These are phyloP conservation scores for Suillus alpinus DNA, from an alignment of 768 basidiomycete genomes.

Conservation along the genomic window DNA sequence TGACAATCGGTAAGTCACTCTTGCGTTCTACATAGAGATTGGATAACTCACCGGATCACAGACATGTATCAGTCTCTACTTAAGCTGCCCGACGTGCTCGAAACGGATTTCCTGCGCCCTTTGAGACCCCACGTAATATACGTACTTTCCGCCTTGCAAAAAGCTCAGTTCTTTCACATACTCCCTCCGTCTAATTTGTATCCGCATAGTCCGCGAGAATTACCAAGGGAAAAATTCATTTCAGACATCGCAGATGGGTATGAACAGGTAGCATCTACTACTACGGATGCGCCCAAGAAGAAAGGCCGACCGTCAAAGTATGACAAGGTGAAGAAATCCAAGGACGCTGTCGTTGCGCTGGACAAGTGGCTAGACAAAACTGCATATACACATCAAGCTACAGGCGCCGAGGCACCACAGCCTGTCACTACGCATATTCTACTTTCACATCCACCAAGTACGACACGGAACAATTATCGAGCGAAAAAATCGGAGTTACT, in stretches of 20 bases:
- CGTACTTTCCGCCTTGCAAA: conserved; percentile 46
- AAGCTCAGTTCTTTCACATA: conserved; percentile 54
- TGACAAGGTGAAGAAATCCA: conserved; percentile 55
- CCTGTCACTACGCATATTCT: conserved; percentile 31
- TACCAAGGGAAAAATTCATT: conserved; percentile 68
- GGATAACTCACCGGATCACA: conserved; percentile 24
- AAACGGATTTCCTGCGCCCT: conserved; percentile 36
- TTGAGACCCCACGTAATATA: conserved; percentile 52
- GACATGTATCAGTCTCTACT: conserved; percentile 56
- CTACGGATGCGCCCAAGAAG: conserved; percentile 38
- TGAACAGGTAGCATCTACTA: not conserved
- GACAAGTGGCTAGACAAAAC: conserved; percentile 48
- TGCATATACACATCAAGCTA: conserved; percentile 18
- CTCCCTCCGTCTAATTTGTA: conserved; percentile 50
- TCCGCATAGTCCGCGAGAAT: conserved; percentile 56
- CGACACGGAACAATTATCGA: conserved; percentile 41
- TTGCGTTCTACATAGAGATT: conserved; percentile 6
- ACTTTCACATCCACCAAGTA: conserved; percentile 29
- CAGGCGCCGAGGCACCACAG: not conserved
- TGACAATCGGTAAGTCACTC: conserved; percentile 52
- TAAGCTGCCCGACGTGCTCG: conserved; percentile 45
- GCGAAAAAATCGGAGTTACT: conserved; percentile 41
- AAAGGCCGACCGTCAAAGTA: conserved; percentile 64
- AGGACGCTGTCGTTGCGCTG: conserved; percentile 45
- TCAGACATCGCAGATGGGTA: conserved; percentile 28